Evolutionary conservation across 2,329 filamentous ascomycete species (phyloP), one percentile per base, ranked within the genome.

Genomic region (Tolypocladium ovalisporum): DNA sequence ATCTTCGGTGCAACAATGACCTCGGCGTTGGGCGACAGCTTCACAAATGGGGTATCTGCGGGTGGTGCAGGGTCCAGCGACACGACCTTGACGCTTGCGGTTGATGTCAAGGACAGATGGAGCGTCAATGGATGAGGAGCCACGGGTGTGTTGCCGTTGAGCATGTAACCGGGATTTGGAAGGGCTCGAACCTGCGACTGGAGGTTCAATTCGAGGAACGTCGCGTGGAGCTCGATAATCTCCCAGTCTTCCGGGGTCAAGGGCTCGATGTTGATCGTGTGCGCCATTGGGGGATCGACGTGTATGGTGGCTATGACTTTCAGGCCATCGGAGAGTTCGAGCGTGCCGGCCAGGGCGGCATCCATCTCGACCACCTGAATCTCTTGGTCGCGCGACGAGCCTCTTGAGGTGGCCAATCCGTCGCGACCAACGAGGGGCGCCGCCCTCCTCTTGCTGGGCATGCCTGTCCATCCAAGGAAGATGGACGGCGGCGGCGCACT

Each of bases 191-290:
- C 92, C 75, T 99, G 94, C 51, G 87, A 89, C 36, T 96, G 79
- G 55, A 99, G 85, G 71, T 99, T 97, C 62, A 97, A 79, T 69
- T 99, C 94, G 54, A 99, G 79, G 68, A 97, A 99, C 19, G 88
- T 94, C 6, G 94, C 94, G 75, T 99, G 94, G 2, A 99, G 78
- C 72, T 99, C 94, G 65, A 99, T 97, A 66, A 97, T 96, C 73
- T 99, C 94, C 94, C 94, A 99, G 70, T 99, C 94, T 58, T 95
- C 90, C 1, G 93, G 85, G 0, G 94, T 97, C 66, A 97, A 75
- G 37, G 94, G 94, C 70, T 99, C 95, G 65, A 99, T 97, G 69
- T 97, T 91, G 71, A 99, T 88, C 1, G 92, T 97, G 71, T 97
- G 90, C 54, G 91, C 90, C 62, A 94, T 76, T 2, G 92, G 91